phyloP scores from a whole-genome alignment of 306 rosid species.

The Vicia faba region DNA sequence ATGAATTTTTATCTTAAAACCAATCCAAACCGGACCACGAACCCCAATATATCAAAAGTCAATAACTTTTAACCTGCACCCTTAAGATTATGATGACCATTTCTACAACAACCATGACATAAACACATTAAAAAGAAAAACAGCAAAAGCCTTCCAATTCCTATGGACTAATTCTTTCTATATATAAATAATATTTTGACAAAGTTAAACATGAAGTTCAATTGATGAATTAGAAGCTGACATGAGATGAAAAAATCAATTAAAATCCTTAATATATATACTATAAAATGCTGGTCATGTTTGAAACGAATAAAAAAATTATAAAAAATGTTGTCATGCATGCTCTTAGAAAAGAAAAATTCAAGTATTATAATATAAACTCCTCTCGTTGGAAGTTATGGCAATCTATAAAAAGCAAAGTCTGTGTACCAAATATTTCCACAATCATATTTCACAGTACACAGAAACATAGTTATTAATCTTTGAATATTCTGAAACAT shows the following conservation, averaged over 20 bases:
- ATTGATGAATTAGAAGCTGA: background rate
- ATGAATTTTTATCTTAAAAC: too few species aligned
- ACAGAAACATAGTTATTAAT: background rate
- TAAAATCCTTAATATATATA: background rate
- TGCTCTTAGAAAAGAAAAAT: background rate
- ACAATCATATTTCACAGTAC: conserved; percentile 1
- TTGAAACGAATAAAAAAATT: background rate
- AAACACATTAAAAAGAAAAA: background rate
- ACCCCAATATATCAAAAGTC: too few species aligned
- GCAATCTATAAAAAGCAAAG: conserved; percentile 30
- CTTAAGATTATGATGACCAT: conserved; percentile 20
- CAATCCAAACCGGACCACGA: too few species aligned
- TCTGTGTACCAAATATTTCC: background rate
- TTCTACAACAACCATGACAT: background rate
- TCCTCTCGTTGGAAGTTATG: background rate
- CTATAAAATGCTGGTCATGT: background rate
- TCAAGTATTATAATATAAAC: conserved; percentile 6
- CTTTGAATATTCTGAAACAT: conserved; percentile 32
- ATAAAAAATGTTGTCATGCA: background rate
- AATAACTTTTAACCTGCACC: conserved; percentile 5
- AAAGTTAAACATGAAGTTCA: conserved; percentile 1
- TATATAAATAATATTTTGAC: background rate
- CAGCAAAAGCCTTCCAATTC: background rate
- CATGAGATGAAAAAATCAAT: background rate
- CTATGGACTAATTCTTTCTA: background rate